Base-by-base conservation (phyloP, 192 early-diverging fungal genomes). In the Rhizophagus clarus region DNA sequence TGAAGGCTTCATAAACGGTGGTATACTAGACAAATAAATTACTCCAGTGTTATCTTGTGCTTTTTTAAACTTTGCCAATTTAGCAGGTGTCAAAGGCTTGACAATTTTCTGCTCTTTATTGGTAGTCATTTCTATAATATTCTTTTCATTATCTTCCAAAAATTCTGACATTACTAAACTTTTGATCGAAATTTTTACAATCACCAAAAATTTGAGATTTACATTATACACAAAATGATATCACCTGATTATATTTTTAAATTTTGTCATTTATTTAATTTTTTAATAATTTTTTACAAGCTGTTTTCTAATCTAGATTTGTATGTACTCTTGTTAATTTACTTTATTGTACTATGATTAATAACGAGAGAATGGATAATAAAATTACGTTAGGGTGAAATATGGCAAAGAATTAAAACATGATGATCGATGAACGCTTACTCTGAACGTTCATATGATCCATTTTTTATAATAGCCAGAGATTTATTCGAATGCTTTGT, bases 1-100 rank as follows among this genome's bases (percentile, higher is more conserved):
- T 29, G 83, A 70, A 1, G 94, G 95, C 77, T 93, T 93, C 97
- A 98, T 98, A 84, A 96, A 97, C 15, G 95, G 96, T 22, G 98
- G 98, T 17, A 99, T 85, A 22, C 93, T 87, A 20, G 96, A 96
- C 68, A 99, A 84, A 84, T 99, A 99, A 31, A 95, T 88, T 12
- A 99, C 92, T 9, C 98, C 98, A 0, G 95, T 94, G 66, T 89
- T 89, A 61, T 95, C 90, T 14, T 92, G 85, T 24, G 88, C 92
- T 45, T 84, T 79, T 81, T 93, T 84, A 84, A 93, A 92, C 72
- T 92, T 87, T 40, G 85, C 83, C 8, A 96, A 81, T 26, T 88
- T 88, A 60, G 84, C 85, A 0, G 87, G 83, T 4, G 90, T 89
- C 61, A 96, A 78, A 4, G 93, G 90, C 77, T 92, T 90, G 28